A percentile compares a stretch with the other conserved stretches of the same genome.
Conservation (phyloP, 2,329 filamentous ascomycete species). For the Orbilia brochopaga region DNA sequence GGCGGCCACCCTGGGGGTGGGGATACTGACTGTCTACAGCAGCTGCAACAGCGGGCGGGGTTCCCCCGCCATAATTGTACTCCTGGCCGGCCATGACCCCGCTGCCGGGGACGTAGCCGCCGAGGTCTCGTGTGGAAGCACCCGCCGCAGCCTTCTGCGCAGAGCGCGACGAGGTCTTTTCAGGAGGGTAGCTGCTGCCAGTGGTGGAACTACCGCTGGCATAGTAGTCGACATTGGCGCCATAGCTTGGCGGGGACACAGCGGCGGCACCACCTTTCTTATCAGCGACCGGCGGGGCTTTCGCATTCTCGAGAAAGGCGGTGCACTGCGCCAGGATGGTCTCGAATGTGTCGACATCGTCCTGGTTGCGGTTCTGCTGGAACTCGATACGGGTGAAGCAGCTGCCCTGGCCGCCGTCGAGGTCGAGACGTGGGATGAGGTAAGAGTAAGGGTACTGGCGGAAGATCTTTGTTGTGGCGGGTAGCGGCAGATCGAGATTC, state of each 20-base stretch:
- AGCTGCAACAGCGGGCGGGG: slow-evolving; percentile 1
- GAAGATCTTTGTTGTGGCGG: slow-evolving; percentile 95
- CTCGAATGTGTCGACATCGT: slow-evolving; percentile 95
- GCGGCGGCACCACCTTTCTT: slow-evolving; percentile 54
- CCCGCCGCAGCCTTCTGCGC: slow-evolving; percentile 20
- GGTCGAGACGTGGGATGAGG: slow-evolving; percentile 91
- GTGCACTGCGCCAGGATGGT: slow-evolving; percentile 98
- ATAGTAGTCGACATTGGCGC: slow-evolving; percentile 27
- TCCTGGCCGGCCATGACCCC: slow-evolving; percentile 39
- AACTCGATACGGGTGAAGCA: slow-evolving; percentile 95
- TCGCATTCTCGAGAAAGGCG: slow-evolving; percentile 84
- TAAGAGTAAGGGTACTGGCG: slow-evolving; percentile 93
- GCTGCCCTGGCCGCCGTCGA: slow-evolving; percentile 73
- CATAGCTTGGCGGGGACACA: slow-evolving; percentile 26
- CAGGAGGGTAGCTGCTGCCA: slow-evolving; percentile 8
- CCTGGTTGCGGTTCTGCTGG: slow-evolving; percentile 76
- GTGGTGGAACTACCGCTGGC: background rate
- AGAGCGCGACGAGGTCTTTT: slow-evolving; percentile 30
- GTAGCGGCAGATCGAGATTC: slow-evolving; percentile 89
- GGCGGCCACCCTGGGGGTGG: slow-evolving; percentile 70
- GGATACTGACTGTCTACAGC: slow-evolving; percentile 15
- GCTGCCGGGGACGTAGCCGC: slow-evolving; percentile 43
- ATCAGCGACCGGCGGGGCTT: slow-evolving; percentile 63
- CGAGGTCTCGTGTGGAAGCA: slow-evolving; percentile 30
- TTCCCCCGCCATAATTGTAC: slow-evolving; percentile 14